A percentile compares a stretch with the other conserved stretches of the same genome.
Conservation (phyloP, 2,329 filamentous ascomycete species). For the Drechslerella stenobrocha region DNA sequence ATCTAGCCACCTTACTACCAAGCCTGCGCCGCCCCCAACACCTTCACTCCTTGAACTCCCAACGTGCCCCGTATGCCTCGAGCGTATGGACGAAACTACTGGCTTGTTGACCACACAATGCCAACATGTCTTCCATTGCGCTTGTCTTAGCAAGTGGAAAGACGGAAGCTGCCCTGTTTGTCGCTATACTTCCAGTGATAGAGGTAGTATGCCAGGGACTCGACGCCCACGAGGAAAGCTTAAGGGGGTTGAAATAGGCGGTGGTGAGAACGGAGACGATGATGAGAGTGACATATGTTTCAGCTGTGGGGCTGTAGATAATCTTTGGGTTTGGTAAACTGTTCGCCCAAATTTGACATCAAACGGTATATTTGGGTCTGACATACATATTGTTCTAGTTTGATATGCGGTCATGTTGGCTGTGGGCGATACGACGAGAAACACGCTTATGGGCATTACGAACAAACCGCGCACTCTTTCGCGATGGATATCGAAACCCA, state of each 20-base stretch:
- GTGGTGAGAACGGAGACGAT: slow-evolving; percentile 50
- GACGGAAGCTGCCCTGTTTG: slow-evolving; percentile 93
- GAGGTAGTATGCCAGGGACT: slow-evolving; percentile 89
- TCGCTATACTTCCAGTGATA: slow-evolving; percentile 81
- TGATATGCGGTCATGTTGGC: slow-evolving; percentile 65
- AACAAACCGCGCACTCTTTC: slow-evolving; percentile 69
- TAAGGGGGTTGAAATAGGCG: slow-evolving; percentile 16
- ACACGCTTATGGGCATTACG: slow-evolving; percentile 53
- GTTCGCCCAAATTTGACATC: not conserved
- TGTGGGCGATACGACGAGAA: slow-evolving; percentile 93
- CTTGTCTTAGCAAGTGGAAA: slow-evolving; percentile 93
- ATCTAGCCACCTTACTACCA: slow-evolving; percentile 60
- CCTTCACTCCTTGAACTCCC: slow-evolving; percentile 86
- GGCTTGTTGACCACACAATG: slow-evolving; percentile 94
- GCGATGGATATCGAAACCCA: slow-evolving; percentile 91
- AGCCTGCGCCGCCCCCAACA: slow-evolving; percentile 72
- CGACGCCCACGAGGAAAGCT: slow-evolving; percentile 62
- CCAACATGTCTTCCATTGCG: slow-evolving; percentile 97
- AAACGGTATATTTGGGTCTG: not conserved
- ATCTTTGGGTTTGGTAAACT: slow-evolving; percentile 53
- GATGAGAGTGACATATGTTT: slow-evolving; percentile 62
- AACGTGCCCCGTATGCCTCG: slow-evolving; percentile 92
- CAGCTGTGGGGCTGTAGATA: slow-evolving; percentile 52
- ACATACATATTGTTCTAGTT: slow-evolving; percentile 19
- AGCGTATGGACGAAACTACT: slow-evolving; percentile 97